Base-by-base conservation (phyloP, 2,329 filamentous ascomycete genomes). In the Pestalotiopsis fici region DNA sequence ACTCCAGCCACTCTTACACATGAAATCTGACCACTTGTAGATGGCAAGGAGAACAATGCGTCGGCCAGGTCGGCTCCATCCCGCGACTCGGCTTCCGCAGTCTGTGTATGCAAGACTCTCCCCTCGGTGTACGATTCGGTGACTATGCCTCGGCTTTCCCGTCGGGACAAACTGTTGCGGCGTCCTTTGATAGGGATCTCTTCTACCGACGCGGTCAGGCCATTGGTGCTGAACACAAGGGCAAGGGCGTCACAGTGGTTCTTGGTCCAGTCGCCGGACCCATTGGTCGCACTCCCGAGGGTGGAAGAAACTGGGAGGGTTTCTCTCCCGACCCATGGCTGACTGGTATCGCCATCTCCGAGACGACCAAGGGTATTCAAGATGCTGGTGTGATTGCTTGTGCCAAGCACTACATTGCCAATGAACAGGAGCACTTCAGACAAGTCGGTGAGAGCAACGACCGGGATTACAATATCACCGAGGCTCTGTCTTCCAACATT, bases 31-130 rank as follows among this genome's bases (percentile, higher is more conserved):
- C 9, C 54, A 2, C 57, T 57, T 18, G 31, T 55, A 89, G 89
- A 56, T 93, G 91, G 91, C 78, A 86, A 78, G 82, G 87, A 62
- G 92, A 93, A 69, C 85, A 87, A 70, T 96, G 93, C 73, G 93
- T 97, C 13, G 94, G 94, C 69, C 91, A 96, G 72, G 83, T 83
- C 18, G 93, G 93, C 54, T 83, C 91, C 6, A 85, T 94, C 55
- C 91, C 91, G 18, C 86, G 91, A 47, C 81, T 94, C 4, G 90
- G 90, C 12, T 86, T 94, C 72, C 89, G 87, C 72, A 85, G 89
- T 28, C 82, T 97, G n/a, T 98, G 95, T 78, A 82, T 96, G 83
- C 94, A 97, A 74, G 95, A 97, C 76, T 91, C 92, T 2, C 94
- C 94, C 5, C 83, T 96, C 1, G 95, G 94, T 69, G 83, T 97